These are phyloP conservation scores for Ascoidea tarda DNA, from an alignment of 805 yeast genomes.

Conservation along the genomic window DNA sequence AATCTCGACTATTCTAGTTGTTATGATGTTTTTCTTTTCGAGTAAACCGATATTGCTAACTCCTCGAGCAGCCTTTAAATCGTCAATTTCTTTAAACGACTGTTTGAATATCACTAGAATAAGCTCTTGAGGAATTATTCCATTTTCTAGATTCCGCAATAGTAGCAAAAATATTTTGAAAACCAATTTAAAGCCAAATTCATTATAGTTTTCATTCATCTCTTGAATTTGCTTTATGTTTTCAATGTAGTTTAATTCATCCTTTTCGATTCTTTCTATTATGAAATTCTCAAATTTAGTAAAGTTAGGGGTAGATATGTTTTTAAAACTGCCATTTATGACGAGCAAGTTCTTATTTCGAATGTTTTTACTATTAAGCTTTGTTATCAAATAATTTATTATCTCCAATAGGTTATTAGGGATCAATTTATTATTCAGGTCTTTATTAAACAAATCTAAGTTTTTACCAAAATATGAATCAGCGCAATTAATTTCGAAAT, in stretches of 20 bases:
- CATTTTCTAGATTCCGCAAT: constrained; percentile 23
- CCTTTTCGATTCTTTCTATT: background rate
- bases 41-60: constrained; percentile 12
- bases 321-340: constrained; percentile 1
- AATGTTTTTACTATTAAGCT: constrained; percentile 16
- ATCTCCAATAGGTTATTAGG: constrained; percentile 20
- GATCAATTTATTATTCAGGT: constrained; percentile 9
- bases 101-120: constrained; percentile 14
- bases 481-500: constrained; percentile 14
- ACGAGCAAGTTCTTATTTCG: constrained; percentile 16
- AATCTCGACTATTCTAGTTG: constrained; percentile 21
- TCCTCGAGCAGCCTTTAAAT: constrained; percentile 14
- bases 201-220: constrained; percentile 9
- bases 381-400: constrained; percentile 14
- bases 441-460: constrained; percentile 15
- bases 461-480: constrained; percentile 19
- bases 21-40: constrained; percentile 16
- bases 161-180: constrained; percentile 16
- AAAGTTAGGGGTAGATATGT: background rate
- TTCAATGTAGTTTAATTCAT: constrained; percentile 8
- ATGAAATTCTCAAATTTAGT: background rate
- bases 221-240: constrained; percentile 7
- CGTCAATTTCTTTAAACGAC: constrained; percentile 14
- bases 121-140: constrained; percentile 23
- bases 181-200: constrained; percentile 13